Evolutionary conservation across 768 basidiomycete species (phyloP).

Genomic region (Grammothele lineata): DNA sequence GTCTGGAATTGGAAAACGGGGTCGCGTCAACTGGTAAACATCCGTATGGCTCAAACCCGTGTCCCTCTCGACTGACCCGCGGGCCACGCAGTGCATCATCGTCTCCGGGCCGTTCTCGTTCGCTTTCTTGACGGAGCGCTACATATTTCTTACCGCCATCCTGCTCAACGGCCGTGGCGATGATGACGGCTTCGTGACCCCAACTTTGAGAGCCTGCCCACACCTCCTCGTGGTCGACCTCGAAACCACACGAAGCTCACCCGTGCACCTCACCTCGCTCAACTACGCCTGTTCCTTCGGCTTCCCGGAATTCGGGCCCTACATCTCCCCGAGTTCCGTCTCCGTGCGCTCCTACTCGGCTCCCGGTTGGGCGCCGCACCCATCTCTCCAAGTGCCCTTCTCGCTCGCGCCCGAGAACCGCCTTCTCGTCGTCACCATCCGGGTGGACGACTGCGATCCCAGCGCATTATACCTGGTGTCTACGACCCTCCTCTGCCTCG

Average conservation of each 20-base stretch:
- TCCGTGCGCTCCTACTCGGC: constrained; percentile 52
- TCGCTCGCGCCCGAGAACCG: constrained; percentile 36
- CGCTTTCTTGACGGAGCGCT: constrained; percentile 21
- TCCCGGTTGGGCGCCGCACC: constrained; percentile 37
- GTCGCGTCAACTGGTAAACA: constrained; percentile 39
- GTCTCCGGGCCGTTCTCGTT: constrained; percentile 18
- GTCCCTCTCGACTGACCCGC: too few relatives aligned
- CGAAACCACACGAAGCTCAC: constrained; percentile 26
- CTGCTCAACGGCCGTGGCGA: constrained; percentile 18
- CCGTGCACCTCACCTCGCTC: constrained; percentile 26
- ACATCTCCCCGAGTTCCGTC: constrained; percentile 29
- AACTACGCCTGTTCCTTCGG: constrained; percentile 35
- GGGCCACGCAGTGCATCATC: constrained; percentile 8
- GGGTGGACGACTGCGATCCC: constrained; percentile 26
- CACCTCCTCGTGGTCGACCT: constrained; percentile 40
- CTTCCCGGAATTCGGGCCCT: constrained; percentile 34
- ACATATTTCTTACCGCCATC: constrained; percentile 19
- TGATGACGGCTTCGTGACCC: constrained; percentile 13
- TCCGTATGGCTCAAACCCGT: background rate
- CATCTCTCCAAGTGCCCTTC: constrained; percentile 41
- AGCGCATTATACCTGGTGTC: too few relatives aligned
- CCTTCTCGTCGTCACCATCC: constrained; percentile 44
- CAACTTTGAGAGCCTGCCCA: constrained; percentile 16
- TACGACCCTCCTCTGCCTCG: constrained; percentile 36
- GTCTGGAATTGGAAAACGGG: constrained; percentile 71